Percentiles rank a stretch among this genome's conserved stretches.
Evolutionary conservation across 805 yeast species (phyloP).

Genomic region (Pichia membranifaciens): DNA sequence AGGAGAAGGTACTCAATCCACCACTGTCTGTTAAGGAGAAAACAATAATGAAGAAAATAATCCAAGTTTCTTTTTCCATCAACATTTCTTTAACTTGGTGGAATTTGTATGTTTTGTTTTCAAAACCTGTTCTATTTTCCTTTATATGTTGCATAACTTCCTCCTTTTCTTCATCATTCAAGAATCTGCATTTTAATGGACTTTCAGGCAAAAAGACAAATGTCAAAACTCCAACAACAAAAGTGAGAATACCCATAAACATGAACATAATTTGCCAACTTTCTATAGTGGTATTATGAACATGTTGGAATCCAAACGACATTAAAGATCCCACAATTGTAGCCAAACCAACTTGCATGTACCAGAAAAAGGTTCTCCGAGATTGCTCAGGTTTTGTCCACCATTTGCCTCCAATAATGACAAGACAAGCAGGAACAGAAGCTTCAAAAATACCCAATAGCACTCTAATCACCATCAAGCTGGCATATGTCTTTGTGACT

Average conservation of each 20-base stretch:
- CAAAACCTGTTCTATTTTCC: slow-evolving; percentile 30
- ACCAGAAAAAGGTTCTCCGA: slow-evolving; percentile 21
- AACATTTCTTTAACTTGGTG: slow-evolving; percentile 24
- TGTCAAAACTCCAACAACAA: slow-evolving; percentile 26
- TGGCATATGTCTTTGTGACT: slow-evolving; percentile 38
- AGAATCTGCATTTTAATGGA: slow-evolving; percentile 25
- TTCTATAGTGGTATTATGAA: slow-evolving; percentile 15
- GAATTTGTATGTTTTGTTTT: slow-evolving; percentile 26
- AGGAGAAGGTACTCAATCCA: slow-evolving; percentile 24
- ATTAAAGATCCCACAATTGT: slow-evolving; percentile 24
- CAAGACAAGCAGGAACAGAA: slow-evolving; percentile 14
- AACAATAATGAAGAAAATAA: slow-evolving; percentile 17
- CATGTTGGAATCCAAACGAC: slow-evolving; percentile 25
- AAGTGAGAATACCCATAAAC: slow-evolving; percentile 25
- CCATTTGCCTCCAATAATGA: slow-evolving; percentile 19
- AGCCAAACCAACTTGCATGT: slow-evolving; percentile 19
- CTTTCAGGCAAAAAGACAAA: slow-evolving; percentile 25
- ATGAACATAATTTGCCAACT: slow-evolving; percentile 29
- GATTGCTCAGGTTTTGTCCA: slow-evolving; percentile 25
- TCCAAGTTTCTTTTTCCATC: slow-evolving; percentile 23
- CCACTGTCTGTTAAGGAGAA: slow-evolving; percentile 30
- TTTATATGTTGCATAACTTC: slow-evolving; percentile 21
- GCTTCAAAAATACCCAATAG: slow-evolving; percentile 39
- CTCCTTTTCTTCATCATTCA: slow-evolving; percentile 32
- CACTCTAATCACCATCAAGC: slow-evolving; percentile 39